phyloP scores from a whole-genome alignment of 2,329 filamentous ascomycete genomes.

The Paradendryphiella salina region DNA sequence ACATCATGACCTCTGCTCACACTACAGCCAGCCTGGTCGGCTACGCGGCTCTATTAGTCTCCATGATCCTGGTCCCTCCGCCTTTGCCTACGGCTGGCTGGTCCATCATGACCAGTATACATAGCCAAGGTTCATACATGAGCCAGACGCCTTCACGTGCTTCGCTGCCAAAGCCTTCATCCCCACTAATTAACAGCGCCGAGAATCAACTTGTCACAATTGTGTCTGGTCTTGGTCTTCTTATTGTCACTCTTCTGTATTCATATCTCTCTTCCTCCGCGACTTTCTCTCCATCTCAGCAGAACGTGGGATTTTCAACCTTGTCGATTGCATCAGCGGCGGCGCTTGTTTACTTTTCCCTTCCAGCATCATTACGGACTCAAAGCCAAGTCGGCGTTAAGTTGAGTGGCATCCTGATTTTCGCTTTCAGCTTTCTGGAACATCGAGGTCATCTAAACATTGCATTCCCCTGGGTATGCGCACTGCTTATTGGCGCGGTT shows the following conservation, averaged over 20 bases:
- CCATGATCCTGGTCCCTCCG: constrained; percentile 55
- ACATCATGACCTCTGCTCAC: constrained; percentile 35
- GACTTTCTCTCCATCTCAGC: constrained; percentile 35
- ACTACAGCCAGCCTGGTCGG: constrained; percentile 46
- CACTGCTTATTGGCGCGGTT: constrained; percentile 46
- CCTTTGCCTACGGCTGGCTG: constrained; percentile 49
- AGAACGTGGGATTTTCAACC: constrained; percentile 46
- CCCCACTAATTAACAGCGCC: constrained; percentile 44
- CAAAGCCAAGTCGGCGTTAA: constrained; percentile 40
- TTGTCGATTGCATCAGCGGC: constrained; percentile 50
- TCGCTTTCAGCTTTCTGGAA: constrained; percentile 31
- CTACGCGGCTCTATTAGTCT: constrained; percentile 52
- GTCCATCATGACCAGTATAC: constrained; percentile 33
- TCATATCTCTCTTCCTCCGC: constrained; percentile 41
- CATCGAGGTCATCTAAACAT: constrained; percentile 19
- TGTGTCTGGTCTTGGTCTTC: constrained; percentile 46
- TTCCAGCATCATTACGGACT: constrained; percentile 49
- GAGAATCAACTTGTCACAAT: constrained; percentile 51
- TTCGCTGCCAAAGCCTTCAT: constrained; percentile 40
- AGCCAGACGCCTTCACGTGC: constrained; percentile 26
- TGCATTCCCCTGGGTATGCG: constrained; percentile 29
- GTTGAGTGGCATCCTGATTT: constrained; percentile 34
- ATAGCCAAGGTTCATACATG: constrained; percentile 29
- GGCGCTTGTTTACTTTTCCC: constrained; percentile 49
- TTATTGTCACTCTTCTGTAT: constrained; percentile 42